phyloP scores from a whole-genome alignment of 129 eudicot species.

The sunflower (Helianthus annuus) region DNA sequence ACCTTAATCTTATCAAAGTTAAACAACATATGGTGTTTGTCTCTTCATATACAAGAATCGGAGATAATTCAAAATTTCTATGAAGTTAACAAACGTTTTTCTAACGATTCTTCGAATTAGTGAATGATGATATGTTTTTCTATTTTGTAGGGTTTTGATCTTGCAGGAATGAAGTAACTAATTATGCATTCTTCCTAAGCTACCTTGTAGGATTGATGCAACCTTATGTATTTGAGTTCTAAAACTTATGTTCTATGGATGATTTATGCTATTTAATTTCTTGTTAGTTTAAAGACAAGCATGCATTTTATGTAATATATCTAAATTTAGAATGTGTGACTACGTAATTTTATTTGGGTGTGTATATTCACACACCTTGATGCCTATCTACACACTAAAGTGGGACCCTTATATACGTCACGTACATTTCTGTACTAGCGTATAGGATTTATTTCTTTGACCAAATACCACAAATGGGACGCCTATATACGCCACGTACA shows the following conservation, averaged over 20 bases:
- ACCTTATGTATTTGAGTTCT: slow-evolving; percentile 5
- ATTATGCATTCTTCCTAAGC: neutral
- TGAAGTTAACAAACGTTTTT: neutral
- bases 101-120: neutral
- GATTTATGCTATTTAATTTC: slow-evolving; percentile 23
- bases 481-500: no score
- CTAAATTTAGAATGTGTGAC: slow-evolving; percentile 2
- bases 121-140: neutral
- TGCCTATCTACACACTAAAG: no score
- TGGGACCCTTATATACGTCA: no score
- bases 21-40: no score
- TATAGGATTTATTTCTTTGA: no score
- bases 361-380: no score
- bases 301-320: slow-evolving; percentile 16
- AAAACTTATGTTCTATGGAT: slow-evolving; percentile 6
- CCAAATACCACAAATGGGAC: no score
- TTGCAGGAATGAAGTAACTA: slow-evolving; percentile 37
- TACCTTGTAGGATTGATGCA: slow-evolving; percentile 1
- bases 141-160: slow-evolving; percentile 30
- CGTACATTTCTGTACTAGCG: no score
- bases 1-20: no score
- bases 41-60: no score
- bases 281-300: slow-evolving; percentile 18
- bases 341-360: neutral
- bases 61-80: no score